phyloP scores from a whole-genome alignment of 2,329 filamentous ascomycete species.

The Endoconidiophora laricicola region DNA sequence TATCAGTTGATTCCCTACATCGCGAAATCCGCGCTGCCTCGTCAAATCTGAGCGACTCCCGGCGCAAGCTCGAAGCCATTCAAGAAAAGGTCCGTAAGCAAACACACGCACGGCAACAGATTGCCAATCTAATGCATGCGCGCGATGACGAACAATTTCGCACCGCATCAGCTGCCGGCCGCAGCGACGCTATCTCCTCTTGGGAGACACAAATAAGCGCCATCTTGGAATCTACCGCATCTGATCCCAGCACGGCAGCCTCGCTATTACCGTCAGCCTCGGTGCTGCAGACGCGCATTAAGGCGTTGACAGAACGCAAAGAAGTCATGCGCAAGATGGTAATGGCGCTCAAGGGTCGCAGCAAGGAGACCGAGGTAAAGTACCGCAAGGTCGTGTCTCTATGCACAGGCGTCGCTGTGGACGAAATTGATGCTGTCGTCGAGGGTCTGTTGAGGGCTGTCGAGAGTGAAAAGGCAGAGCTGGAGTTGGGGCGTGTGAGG shows the following conservation, averaged over 20 bases:
- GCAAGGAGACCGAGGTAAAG: constrained; percentile 69
- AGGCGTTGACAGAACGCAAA: constrained; percentile 55
- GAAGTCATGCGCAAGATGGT: constrained; percentile 50
- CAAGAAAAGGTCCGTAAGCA: constrained; percentile 47
- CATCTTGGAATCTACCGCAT: constrained; percentile 27
- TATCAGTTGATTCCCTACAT: constrained; percentile 68
- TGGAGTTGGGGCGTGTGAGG: constrained; percentile 60
- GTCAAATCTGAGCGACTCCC: constrained; percentile 59
- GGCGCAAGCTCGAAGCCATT: constrained; percentile 54
- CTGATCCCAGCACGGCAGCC: constrained; percentile 22
- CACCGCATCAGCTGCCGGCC: constrained; percentile 21
- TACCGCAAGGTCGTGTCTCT: constrained; percentile 78
- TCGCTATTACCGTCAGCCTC: constrained; percentile 39
- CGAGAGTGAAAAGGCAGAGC: constrained; percentile 65
- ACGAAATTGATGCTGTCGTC: constrained; percentile 63
- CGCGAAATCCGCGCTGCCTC: constrained; percentile 66
- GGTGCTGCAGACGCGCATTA: constrained; percentile 49
- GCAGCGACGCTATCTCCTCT: constrained; percentile 28
- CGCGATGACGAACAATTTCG: constrained; percentile 50
- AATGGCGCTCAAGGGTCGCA: constrained; percentile 56
- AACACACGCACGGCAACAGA: constrained; percentile 52
- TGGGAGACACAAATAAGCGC: constrained; percentile 39
- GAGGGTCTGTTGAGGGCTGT: constrained; percentile 71
- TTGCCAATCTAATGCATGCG: constrained; percentile 61
- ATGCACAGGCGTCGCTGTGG: constrained; percentile 65